Evolutionary conservation across 73 alveolate genomes (phyloP).

Genomic region (Paramecium caudatum): DNA sequence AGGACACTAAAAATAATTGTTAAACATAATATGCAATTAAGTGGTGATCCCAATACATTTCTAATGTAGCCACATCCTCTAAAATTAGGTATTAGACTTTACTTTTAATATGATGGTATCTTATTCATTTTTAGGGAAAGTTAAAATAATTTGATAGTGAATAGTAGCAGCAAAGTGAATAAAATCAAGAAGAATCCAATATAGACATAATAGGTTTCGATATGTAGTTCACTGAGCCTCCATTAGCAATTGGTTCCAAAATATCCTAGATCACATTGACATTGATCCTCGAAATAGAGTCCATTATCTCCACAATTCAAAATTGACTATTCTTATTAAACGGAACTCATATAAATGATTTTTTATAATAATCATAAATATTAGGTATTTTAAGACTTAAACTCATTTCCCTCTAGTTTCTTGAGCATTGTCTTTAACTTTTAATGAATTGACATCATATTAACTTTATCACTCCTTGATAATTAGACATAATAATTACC

Average conservation of each 20-base stretch:
- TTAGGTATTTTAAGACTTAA: conserved; percentile 19
- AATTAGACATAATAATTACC: conserved; percentile 11
- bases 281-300: conserved; percentile 31
- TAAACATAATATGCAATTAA: conserved; percentile 34
- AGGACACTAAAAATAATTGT: conserved; percentile 27
- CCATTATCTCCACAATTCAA: conserved; percentile 33
- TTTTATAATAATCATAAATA: conserved; percentile 60
- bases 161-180: not conserved
- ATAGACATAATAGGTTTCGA: not conserved
- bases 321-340: not conserved
- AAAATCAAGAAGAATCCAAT: conserved; percentile 28
- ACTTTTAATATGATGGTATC: conserved; percentile 48
- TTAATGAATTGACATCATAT: conserved; percentile 65
- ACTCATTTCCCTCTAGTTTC: conserved; percentile 24
- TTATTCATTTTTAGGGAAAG: conserved; percentile 15
- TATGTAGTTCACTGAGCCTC: not conserved
- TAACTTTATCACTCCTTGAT: conserved; percentile 47
- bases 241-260: not conserved
- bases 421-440: conserved; percentile 34
- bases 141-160: conserved; percentile 29
- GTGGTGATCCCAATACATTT: conserved; percentile 39
- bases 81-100: not conserved
- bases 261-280: conserved; percentile 61
- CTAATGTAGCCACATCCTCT: conserved; percentile 5
- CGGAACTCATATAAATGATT: conserved; percentile 46